Evolutionary conservation across 345 rosid species (phyloP).

Genomic region (Eucalyptus leucophloia): DNA sequence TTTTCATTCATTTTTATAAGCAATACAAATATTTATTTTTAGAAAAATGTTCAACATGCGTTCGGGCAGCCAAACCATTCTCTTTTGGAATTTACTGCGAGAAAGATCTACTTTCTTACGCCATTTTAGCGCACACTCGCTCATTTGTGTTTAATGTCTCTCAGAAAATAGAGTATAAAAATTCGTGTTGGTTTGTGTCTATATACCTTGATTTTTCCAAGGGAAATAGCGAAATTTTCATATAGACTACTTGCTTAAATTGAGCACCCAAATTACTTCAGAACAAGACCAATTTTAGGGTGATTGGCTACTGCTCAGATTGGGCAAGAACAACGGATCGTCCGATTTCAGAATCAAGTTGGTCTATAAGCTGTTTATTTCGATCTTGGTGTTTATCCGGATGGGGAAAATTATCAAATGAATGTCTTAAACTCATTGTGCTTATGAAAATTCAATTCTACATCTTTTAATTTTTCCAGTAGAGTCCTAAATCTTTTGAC

Average conservation of each 20-base stretch:
- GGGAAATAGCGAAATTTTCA: not conserved
- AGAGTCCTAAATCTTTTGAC: not conserved
- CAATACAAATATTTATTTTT: no score
- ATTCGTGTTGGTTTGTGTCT: not conserved
- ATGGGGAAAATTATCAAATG: not conserved
- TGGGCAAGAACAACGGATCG: not conserved
- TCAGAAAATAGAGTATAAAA: not conserved
- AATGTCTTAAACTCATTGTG: not conserved
- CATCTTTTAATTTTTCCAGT: no score
- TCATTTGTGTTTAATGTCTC: not conserved
- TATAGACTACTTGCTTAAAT: not conserved
- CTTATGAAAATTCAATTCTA: no score
- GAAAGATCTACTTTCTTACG: not conserved
- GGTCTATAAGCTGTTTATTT: not conserved
- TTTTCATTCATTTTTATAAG: no score
- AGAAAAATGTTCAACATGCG: not conserved
- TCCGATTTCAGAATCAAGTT: not conserved
- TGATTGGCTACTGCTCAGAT: not conserved
- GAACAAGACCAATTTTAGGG: not conserved
- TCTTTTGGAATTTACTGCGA: not conserved
- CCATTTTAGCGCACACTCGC: not conserved
- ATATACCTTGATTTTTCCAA: not conserved
- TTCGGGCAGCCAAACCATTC: not conserved
- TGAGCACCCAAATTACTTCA: not conserved
- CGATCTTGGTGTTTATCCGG: not conserved